Evolutionary conservation across 257 asterid species (phyloP).

Genomic region (Solanum etuberosum): DNA sequence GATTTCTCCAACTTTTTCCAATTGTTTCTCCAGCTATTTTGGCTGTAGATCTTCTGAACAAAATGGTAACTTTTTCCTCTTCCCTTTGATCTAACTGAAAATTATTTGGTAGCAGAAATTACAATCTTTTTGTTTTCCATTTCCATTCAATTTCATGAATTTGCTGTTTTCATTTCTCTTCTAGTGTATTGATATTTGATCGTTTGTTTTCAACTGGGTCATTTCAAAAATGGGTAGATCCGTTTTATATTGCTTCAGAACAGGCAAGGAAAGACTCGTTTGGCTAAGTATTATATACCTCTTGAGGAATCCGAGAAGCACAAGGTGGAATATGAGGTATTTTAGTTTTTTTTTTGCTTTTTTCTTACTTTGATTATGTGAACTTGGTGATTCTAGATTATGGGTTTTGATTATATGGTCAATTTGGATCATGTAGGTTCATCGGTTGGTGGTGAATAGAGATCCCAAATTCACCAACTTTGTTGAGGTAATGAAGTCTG

Average conservation of each 20-base stretch:
- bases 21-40: background rate
- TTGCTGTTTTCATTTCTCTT: background rate
- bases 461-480: conserved; percentile 91
- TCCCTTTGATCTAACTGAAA: background rate
- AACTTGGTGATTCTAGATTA: background rate
- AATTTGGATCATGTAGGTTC: conserved; percentile 37
- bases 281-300: conserved; percentile 93
- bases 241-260: conserved; percentile 92
- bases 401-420: background rate
- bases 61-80: background rate
- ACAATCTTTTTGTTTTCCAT: background rate
- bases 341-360: background rate
- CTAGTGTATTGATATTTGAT: background rate
- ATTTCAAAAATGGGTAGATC: conserved; percentile 42
- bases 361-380: background rate
- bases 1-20: background rate
- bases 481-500: conserved; percentile 51
- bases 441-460: conserved; percentile 77
- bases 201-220: background rate
- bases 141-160: background rate
- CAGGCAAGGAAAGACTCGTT: conserved; percentile 93
- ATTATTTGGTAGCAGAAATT: background rate
- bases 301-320: conserved; percentile 99
- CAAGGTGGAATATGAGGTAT: conserved; percentile 95
- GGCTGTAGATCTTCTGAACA: background rate